These are phyloP conservation scores for Macrocybe gigantea DNA, from an alignment of 768 basidiomycete species.

Conservation along the genomic window DNA sequence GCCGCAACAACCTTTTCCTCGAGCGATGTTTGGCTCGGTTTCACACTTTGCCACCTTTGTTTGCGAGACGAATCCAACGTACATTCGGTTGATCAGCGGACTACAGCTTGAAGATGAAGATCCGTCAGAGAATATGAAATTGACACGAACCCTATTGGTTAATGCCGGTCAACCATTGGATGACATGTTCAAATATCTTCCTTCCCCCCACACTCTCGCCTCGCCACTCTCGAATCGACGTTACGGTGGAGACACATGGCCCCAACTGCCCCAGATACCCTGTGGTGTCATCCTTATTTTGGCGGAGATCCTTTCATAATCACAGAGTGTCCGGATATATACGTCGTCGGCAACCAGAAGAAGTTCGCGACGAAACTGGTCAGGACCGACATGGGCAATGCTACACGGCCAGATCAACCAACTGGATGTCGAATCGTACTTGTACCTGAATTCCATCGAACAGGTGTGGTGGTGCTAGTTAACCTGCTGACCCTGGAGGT, in stretches of 20 bases:
- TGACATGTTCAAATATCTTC: constrained; percentile 93
- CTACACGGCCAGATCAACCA: constrained; percentile 14
- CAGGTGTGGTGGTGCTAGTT: constrained; percentile 73
- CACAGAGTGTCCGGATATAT: constrained; percentile 79
- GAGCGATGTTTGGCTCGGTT: constrained; percentile 78
- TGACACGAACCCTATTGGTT: constrained; percentile 62
- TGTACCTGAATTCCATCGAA: constrained; percentile 74
- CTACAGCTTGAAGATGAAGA: background rate
- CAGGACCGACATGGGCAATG: constrained; percentile 28
- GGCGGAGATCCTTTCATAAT: constrained; percentile 87
- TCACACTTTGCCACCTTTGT: constrained; percentile 56
- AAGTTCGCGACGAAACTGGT: constrained; percentile 73
- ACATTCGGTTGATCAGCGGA: constrained; percentile 48
- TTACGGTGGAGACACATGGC: constrained; percentile 94
- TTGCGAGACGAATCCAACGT: constrained; percentile 87
- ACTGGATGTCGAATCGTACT: constrained; percentile 65
- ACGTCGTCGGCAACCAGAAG: constrained; percentile 89
- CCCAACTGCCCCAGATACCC: constrained; percentile 97
- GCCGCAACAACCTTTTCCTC: constrained; percentile 91
- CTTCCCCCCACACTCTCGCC: constrained; percentile 60
- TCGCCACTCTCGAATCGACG: constrained; percentile 72
- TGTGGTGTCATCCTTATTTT: constrained; percentile 97
- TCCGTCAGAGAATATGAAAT: constrained; percentile 11
- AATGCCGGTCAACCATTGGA: constrained; percentile 91
- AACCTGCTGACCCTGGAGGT: constrained; percentile 75